These are phyloP conservation scores for Sarcocystis neurona DNA, from an alignment of 169 alveolate genomes.

Conservation along the genomic window DNA sequence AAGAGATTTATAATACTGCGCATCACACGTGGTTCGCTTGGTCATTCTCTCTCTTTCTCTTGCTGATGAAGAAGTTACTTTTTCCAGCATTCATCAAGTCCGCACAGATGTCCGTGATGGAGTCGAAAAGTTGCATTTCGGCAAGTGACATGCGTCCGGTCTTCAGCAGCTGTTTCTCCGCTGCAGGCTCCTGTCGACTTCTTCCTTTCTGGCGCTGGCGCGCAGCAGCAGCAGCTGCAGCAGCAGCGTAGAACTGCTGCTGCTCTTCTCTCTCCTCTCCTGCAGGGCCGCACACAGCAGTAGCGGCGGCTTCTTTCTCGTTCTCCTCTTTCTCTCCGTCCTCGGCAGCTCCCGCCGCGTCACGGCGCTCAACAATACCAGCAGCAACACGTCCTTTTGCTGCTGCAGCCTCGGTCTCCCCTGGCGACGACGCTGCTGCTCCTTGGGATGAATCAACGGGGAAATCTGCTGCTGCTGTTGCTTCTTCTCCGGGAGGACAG, in stretches of 20 bases:
- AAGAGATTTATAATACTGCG: too few species aligned
- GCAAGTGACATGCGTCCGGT: neutral
- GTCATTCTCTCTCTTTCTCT: too few species aligned
- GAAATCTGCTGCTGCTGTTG: neutral
- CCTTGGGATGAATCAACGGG: neutral
- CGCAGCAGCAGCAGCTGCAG: neutral
- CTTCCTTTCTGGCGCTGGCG: neutral
- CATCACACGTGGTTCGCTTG: too few species aligned
- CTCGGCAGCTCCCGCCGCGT: too few species aligned
- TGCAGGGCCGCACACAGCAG: neutral
- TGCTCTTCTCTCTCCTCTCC: neutral
- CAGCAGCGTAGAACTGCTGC: neutral
- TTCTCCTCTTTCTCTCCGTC: neutral
- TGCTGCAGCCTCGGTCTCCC: neutral
- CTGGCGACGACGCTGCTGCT: neutral
- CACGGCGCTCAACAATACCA: too few species aligned
- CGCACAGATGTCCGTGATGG: slow-evolving; percentile 29
- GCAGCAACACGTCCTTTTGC: neutral
- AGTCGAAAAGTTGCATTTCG: slow-evolving; percentile 3
- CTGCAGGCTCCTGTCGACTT: neutral
- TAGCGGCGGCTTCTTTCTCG: neutral
- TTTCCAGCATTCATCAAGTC: neutral
- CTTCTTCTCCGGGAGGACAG: neutral
- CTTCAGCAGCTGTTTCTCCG: neutral
- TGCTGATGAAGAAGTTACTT: too few species aligned